Percentiles rank a stretch among this genome's conserved stretches.
These are phyloP conservation scores for Platanus orientalis DNA, from an alignment of 164 flowering plant genomes.

Conservation along the genomic window DNA sequence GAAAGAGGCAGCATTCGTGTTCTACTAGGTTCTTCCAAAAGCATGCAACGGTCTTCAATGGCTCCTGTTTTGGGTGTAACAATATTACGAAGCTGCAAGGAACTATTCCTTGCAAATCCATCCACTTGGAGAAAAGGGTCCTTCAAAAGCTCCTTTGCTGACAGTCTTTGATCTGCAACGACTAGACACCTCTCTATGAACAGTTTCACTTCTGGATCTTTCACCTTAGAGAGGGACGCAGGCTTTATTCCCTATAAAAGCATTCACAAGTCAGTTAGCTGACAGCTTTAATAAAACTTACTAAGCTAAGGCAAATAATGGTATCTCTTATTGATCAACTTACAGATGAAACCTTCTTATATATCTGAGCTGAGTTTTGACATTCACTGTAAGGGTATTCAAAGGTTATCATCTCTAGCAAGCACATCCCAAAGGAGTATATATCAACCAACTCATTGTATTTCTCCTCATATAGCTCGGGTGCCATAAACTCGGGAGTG, in stretches of 20 bases:
- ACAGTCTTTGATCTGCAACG: conserved; percentile 43
- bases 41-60: conserved; percentile 42
- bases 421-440: conserved; percentile 76
- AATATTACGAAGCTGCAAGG: conserved; percentile 36
- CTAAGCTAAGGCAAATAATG: not conserved
- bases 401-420: conserved; percentile 29
- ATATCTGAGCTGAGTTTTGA: conserved; percentile 59
- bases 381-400: conserved; percentile 23
- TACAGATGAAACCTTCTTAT: conserved; percentile 58
- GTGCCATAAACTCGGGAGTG: conserved; percentile 34
- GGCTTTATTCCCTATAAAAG: conserved; percentile 60
- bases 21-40: conserved; percentile 36
- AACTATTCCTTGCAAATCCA: conserved; percentile 20
- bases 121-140: conserved; percentile 58
- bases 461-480: conserved; percentile 11
- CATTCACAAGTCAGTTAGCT: conserved; percentile 7
- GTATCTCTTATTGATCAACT: conserved; percentile 15
- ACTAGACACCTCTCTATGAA: conserved; percentile 65
- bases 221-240: conserved; percentile 48
- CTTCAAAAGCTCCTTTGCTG: conserved; percentile 59
- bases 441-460: conserved; percentile 67
- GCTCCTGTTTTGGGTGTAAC: conserved; percentile 37
- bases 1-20: conserved; percentile 27
- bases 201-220: conserved; percentile 36
- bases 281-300: not conserved